Percentiles rank a stretch among this genome's conserved stretches.
These are phyloP conservation scores for Coriaria nepalensis DNA, from an alignment of 306 rosid genomes.

Conservation along the genomic window DNA sequence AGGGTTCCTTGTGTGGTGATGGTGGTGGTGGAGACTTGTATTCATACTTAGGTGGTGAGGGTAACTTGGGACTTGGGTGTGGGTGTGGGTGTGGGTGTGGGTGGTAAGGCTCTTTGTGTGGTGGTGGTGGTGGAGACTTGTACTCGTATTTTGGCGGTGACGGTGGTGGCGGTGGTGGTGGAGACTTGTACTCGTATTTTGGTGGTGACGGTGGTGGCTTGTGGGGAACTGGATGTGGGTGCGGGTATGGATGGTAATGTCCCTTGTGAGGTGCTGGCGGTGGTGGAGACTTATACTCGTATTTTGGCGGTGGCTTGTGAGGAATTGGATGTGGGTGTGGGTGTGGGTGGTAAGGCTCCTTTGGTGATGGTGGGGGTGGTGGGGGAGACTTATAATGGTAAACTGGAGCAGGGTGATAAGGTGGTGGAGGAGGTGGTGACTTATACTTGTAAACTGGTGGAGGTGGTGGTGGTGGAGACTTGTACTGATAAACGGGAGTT, in stretches of 20 bases:
- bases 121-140: background rate
- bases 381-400: background rate
- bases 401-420: background rate
- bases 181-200: background rate
- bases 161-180: conserved; percentile 1
- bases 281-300: background rate
- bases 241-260: background rate
- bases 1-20: background rate
- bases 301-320: background rate
- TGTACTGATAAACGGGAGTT: background rate
- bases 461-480: background rate
- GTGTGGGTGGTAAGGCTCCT: background rate
- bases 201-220: background rate
- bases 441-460: background rate
- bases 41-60: background rate
- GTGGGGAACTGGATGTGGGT: background rate
- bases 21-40: background rate
- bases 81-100: background rate
- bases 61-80: background rate
- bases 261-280: background rate
- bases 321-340: background rate
- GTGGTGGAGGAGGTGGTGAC: background rate
- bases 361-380: background rate
- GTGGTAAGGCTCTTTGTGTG: background rate
- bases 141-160: background rate